Evolutionary conservation across 208 protist species (phyloP), one percentile per base, ranked within the genome.

Genomic region (Lotmaria passim): DNA sequence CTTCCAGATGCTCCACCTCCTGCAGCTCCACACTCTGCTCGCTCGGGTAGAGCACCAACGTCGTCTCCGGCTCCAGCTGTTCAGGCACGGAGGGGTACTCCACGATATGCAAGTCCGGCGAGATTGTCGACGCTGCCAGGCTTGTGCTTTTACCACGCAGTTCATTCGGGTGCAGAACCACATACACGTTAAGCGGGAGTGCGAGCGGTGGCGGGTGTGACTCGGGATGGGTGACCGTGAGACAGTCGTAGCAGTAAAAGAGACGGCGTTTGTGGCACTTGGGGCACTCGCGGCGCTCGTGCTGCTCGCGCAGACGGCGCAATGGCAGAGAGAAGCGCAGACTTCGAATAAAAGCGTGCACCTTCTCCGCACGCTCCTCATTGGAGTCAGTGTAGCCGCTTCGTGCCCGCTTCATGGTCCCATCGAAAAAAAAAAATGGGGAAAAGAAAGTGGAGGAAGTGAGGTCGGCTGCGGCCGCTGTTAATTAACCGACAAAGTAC

Each of bases 101-200:
- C 41, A 86, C 61, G 70, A 96, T 96, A 73, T 94, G 89, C 53
- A 90, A 36, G 57, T 93, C 90, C 31, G 87, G 85, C 58, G 83
- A 98, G 47, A 93, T 93, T 30, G 85, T 98, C 11, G 87, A 90
- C 5, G 95, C 95, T 17, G 95, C 94, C 19, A 98, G 75, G 33
- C 89, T 96, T 17, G 95, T 98, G 58, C 93, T 97, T 82, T 98
- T 98, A 15, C 82, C 73, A 14, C 91, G 81, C 31, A 95, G 65
- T 63, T 98, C 95, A 7, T 82, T 78, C 5, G 89, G 88, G 70
- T 98, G 94, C 23, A 97, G 80, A 23, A 98, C 79, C 39, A 93
- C 91, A 51, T 95, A 87, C 17, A 97, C 87, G 59, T 93, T 86
- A 1, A 96, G 44, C 14, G 93, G 91, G 17, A 97, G 77, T 23